Evolutionary conservation across 2,329 filamentous ascomycete genomes (phyloP).

Genomic region (Thelonectria blattea): DNA sequence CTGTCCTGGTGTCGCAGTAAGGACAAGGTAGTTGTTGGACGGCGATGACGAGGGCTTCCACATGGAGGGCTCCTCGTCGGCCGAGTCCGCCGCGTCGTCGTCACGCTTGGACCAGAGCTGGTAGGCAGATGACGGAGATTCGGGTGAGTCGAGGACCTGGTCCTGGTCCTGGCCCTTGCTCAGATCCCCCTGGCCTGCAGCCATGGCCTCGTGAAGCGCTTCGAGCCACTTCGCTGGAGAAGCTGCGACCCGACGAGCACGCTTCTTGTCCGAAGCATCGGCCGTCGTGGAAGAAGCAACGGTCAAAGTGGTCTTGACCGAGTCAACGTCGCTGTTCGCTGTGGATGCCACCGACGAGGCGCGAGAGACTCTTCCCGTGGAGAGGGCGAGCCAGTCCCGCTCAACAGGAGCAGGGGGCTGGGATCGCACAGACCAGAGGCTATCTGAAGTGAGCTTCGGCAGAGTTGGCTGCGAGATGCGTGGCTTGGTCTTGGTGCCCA

Average conservation of each 20-base stretch:
- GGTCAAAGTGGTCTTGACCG: constrained; percentile 23
- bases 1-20: constrained; percentile 28
- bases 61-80: constrained; percentile 19
- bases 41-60: constrained; percentile 31
- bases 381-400: constrained; percentile 34
- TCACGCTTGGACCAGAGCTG: constrained; percentile 36
- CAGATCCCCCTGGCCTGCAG: constrained; percentile 19
- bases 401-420: constrained; percentile 23
- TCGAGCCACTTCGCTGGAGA: constrained; percentile 45
- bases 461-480: constrained; percentile 40
- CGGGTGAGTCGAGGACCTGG: constrained; percentile 15
- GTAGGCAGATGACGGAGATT: constrained; percentile 27
- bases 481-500: constrained; percentile 43
- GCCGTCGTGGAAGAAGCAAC: constrained; percentile 32
- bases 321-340: constrained; percentile 22
- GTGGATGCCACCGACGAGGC: constrained; percentile 30
- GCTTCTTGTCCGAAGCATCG: constrained; percentile 8
- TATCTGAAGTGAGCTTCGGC: constrained; percentile 40
- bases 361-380: constrained; percentile 27
- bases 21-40: constrained; percentile 27
- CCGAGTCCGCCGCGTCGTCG: constrained; percentile 3
- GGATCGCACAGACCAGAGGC: constrained; percentile 44
- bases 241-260: constrained; percentile 31
- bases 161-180: constrained; percentile 17
- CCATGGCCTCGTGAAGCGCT: constrained; percentile 44